Conservation (phyloP, 2,329 filamentous ascomycete genomes). For the Penicillium sp. region DNA sequence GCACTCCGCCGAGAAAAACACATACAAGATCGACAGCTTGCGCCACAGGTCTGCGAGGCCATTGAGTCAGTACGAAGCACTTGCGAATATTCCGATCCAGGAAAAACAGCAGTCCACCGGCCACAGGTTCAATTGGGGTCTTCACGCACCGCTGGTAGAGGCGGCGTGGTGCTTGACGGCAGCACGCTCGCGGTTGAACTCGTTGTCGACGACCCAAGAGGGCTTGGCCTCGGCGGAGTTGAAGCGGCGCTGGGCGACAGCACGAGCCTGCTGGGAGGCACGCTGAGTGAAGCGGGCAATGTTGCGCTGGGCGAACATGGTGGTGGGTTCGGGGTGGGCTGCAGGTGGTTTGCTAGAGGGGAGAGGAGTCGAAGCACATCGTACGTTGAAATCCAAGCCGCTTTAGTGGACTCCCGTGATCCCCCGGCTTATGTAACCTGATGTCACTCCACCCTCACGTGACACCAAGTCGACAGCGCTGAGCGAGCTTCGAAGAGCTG, state of each 20-base stretch:
- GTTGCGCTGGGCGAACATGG: slow-evolving; percentile 65
- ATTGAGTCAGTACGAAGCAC: slow-evolving; percentile 31
- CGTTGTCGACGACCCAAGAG: slow-evolving; percentile 72
- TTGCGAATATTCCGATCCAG: not conserved
- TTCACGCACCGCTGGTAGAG: slow-evolving; percentile 74
- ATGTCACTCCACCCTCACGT: slow-evolving; percentile 29
- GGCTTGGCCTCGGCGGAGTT: slow-evolving; percentile 65
- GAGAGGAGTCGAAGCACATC: slow-evolving; percentile 24
- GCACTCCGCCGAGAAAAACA: slow-evolving; percentile 29
- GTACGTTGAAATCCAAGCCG: slow-evolving; percentile 32
- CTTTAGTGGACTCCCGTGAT: slow-evolving; percentile 35
- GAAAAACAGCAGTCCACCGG: not conserved
- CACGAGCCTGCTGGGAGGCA: slow-evolving; percentile 61
- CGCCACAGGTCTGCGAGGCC: slow-evolving; percentile 77
- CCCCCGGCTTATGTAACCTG: slow-evolving; percentile 31
- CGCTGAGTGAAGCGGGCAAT: slow-evolving; percentile 66
- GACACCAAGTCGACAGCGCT: slow-evolving; percentile 3
- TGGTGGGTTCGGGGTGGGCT: slow-evolving; percentile 35
- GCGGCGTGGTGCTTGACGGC: slow-evolving; percentile 90
- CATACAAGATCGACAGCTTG: slow-evolving; percentile 96
- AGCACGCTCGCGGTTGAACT: slow-evolving; percentile 88
- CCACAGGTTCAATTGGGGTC: slow-evolving; percentile 14
- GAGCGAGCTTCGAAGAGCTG: not conserved
- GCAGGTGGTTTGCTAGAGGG: slow-evolving; percentile 29
- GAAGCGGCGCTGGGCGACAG: slow-evolving; percentile 69